A percentile compares a stretch with the other conserved stretches of the same genome.
phyloP scores from a whole-genome alignment of 805 yeast species.

The Lipomyces yamanashiensis region DNA sequence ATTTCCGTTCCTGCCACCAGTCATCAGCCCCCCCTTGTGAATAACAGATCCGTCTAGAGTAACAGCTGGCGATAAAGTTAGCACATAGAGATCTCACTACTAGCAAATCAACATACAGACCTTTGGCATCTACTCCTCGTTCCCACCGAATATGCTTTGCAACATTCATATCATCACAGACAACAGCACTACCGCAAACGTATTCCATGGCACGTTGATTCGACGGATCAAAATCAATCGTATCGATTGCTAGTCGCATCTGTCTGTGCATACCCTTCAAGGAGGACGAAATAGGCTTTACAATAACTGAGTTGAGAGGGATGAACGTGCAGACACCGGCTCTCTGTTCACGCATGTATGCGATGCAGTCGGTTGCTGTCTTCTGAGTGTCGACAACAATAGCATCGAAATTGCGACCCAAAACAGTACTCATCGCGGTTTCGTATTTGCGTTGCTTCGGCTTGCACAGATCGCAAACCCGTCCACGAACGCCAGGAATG shows the following conservation, averaged over 20 bases:
- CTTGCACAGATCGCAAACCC: constrained; percentile 76
- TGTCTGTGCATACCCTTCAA: constrained; percentile 50
- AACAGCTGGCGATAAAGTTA: constrained; percentile 51
- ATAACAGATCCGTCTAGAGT: constrained; percentile 84
- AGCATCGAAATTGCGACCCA: constrained; percentile 82
- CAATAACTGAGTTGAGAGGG: constrained; percentile 78
- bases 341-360: constrained; percentile 80
- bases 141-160: constrained; percentile 80
- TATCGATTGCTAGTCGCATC: constrained; percentile 73
- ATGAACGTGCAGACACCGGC: constrained; percentile 85
- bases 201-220: constrained; percentile 79
- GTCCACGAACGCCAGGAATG: constrained; percentile 85
- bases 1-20: constrained; percentile 76
- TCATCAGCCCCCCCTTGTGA: constrained; percentile 85
- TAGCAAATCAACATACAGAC: neutral
- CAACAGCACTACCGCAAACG: constrained; percentile 76
- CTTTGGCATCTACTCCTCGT: constrained; percentile 59
- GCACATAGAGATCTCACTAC: constrained; percentile 12
- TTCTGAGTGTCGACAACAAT: constrained; percentile 75
- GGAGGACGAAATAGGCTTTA: constrained; percentile 57
- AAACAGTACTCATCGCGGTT: constrained; percentile 70
- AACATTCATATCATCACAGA: constrained; percentile 69
- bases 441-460: constrained; percentile 77
- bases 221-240: constrained; percentile 67
- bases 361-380: constrained; percentile 76